Conservation (phyloP, 805 yeast species). For the Schwanniomyces pseudopolymorphus region DNA sequence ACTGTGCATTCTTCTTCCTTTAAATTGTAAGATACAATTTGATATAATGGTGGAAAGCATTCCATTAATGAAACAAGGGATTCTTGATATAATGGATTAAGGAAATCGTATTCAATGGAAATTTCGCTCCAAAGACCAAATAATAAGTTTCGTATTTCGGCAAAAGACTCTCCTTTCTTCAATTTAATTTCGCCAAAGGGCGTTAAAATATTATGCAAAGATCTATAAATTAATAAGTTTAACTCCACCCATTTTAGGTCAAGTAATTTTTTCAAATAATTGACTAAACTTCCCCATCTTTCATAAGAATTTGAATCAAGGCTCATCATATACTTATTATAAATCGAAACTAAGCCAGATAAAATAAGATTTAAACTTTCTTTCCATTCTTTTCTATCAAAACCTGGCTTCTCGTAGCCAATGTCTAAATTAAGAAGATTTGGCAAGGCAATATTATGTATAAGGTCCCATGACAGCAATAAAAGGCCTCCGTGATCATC, state of each 20-base stretch:
- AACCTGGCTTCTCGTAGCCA: constrained; percentile 19
- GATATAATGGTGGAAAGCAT: constrained; percentile 51
- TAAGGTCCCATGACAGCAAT: constrained; percentile 62
- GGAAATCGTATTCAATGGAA: constrained; percentile 40
- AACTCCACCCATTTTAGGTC: constrained; percentile 49
- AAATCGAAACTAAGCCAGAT: constrained; percentile 66
- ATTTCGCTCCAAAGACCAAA: constrained; percentile 52
- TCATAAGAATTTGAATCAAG: constrained; percentile 19
- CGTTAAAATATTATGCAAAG: constrained; percentile 48
- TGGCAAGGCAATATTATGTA: constrained; percentile 62
- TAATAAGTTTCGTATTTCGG: constrained; percentile 31
- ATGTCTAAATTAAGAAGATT: constrained; percentile 38
- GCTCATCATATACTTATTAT: constrained; percentile 48
- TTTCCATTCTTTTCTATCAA: constrained; percentile 43
- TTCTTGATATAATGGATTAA: constrained; percentile 55
- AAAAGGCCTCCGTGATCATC: constrained; percentile 65
- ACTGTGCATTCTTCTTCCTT: constrained; percentile 41
- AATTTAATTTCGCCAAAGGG: constrained; percentile 19
- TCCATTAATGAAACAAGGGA: constrained; percentile 55
- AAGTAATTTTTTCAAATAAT: constrained; percentile 43
- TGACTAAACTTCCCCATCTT: constrained; percentile 60
- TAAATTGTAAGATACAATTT: constrained; percentile 29
- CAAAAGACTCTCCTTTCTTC: background rate
- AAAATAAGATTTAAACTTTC: constrained; percentile 64
- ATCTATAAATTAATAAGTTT: constrained; percentile 54